Conservation (phyloP, 352 stramenopile species). For the Globisporangium ultimum region DNA sequence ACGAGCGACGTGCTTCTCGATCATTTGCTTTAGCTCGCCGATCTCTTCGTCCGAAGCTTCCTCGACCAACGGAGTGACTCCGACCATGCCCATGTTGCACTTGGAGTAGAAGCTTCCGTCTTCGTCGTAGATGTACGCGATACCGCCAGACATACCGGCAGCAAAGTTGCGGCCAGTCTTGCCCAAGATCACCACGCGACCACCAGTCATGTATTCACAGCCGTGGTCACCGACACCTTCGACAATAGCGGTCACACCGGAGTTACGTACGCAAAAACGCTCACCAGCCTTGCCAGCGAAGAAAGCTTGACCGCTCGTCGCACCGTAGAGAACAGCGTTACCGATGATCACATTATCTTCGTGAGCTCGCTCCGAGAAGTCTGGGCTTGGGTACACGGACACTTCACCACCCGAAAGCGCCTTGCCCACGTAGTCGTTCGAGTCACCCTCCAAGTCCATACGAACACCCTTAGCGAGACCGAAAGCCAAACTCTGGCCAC, state of each 20-base stretch:
- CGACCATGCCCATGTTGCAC: conserved; percentile 97
- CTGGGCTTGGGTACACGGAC: conserved; percentile 79
- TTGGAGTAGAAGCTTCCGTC: conserved; percentile 88
- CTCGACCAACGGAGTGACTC: conserved; percentile 57
- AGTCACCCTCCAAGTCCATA: conserved; percentile 91
- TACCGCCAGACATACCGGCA: conserved; percentile 94
- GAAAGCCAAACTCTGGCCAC: conserved; percentile 93
- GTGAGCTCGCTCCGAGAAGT: conserved; percentile 66
- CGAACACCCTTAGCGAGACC: conserved; percentile 92
- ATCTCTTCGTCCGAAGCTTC: conserved; percentile 69
- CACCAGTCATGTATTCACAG: conserved; percentile 99
- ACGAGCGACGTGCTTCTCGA: conserved; percentile 86
- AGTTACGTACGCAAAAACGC: conserved; percentile 97
- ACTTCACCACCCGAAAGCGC: conserved; percentile 92
- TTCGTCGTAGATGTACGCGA: conserved; percentile 96
- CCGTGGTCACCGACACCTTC: conserved; percentile 96
- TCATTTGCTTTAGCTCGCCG: conserved; percentile 80
- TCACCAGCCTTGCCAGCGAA: conserved; percentile 95
- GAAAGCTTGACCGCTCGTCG: conserved; percentile 92
- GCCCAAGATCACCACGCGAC: conserved; percentile 91
- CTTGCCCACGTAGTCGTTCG: conserved; percentile 97
- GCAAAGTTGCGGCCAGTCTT: conserved; percentile 95
- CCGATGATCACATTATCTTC: conserved; percentile 91
- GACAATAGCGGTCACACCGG: conserved; percentile 92
- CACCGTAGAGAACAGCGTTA: conserved; percentile 95